Base-by-base conservation (phyloP, 176 grass and related monocot genomes). In the Ensete ventricosum region DNA sequence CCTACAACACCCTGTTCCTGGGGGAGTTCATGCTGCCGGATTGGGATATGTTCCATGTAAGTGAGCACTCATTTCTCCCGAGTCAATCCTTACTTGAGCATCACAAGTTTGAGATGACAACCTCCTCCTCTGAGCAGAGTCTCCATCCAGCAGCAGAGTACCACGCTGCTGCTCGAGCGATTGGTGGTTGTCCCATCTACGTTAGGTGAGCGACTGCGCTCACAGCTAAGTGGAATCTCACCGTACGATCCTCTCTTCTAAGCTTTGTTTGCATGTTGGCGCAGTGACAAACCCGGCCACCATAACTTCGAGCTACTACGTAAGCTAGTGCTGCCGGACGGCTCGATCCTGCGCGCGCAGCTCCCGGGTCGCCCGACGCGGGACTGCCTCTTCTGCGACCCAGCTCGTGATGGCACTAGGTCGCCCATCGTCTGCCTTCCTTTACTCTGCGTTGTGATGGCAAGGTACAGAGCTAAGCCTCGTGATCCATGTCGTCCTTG, bases 41-140 rank as follows among this genome's bases (percentile, higher is more conserved):
- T 53, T 96, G 89, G 93, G 93, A 96, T 76, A 96, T 96, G 93
- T 96, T 96, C 64, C 92, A 92, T 17, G 89, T 87, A 73, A 81
- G 8, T 43, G 25, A 60, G 16, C 17, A 21, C 8, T 20, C 8
- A 51, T 49, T 1, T 1, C 19, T 63, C 22, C 24, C 26, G n/a
- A 68, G 13, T 68, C 13, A 62, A 62, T 62, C 20, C 14, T 17
- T 60, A 14, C 55, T 34, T 43, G 34, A 43, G 55, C 55, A 14
- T 21, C 57, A 62, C 20, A 17, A 43, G 34, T 43, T 43, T 43
- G 16, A 20, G 3, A 20, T 8, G 14, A 9, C 19, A 7, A n/a
- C 57, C 14, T 60, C n/a, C 9, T 60, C 16, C 14, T 19, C n/a
- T 9, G 55, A 58, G 1, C 83, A 96, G 92, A 89, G 86, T 51